Base-by-base conservation (phyloP, 2,329 filamentous ascomycete species). In the Gremmenia infestans region DNA sequence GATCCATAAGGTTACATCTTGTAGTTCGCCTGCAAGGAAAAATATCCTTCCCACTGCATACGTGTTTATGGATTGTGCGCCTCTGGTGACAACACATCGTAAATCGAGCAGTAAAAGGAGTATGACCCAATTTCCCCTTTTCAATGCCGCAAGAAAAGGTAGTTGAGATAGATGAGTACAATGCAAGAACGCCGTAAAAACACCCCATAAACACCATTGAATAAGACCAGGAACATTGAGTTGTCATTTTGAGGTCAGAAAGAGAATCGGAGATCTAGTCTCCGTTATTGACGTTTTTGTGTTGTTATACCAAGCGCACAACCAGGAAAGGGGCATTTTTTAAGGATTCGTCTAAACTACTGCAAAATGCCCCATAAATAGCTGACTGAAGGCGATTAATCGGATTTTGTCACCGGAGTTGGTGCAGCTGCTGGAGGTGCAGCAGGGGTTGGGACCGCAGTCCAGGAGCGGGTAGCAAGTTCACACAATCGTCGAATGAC, bases 401-500 rank as follows among this genome's bases (percentile, higher is more conserved):
- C 23, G 35, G 55, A 46, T 45, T 52, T 50, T 7, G 54, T 25
- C 25, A 49, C 47, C 25, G 52, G 42, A 32, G 54, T 37, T n/a
- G 57, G 39, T 36, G 54, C 40, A 50, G 55, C 42, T 47, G 62
- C 40, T 32, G 57, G 39, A 32, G 50, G 55, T n/a, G 63, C 49
- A 37, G 50, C 32, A 43, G 57, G 23, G 32, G 43, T 47, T 7
- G 57, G 25, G 23, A 54, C 54, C 6, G 28, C n/a, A 32, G 52
- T 53, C 69, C 69, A 70, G 40, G 68, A 65, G 58, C 82, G 76
- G 25, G 80, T 75, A 3, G 85, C 85, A 69, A 90, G 80, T 57
- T 87, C 83, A 62, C 85, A 82, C 54, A 90, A 76, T n/a, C 85
- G 80, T 59, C 87, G 82, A 52, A 88, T 82, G 48, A 89, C 83